Evolutionary conservation across 768 basidiomycete genomes (phyloP).

Genomic region (Lactarius hengduanensis): DNA sequence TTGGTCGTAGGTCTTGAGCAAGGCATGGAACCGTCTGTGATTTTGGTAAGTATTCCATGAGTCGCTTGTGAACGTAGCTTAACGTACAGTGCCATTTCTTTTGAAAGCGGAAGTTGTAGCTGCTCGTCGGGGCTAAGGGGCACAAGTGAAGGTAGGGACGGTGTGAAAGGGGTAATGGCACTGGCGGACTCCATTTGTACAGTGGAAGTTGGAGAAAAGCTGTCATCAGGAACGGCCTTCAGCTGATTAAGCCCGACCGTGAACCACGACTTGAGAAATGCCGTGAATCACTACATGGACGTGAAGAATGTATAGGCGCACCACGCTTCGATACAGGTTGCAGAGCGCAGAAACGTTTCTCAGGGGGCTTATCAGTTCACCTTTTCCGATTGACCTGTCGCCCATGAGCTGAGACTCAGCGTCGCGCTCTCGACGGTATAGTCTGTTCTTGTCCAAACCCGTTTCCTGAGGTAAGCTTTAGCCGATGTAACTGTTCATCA

Average conservation of each 20-base stretch:
- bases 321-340: slow-evolving; percentile 82
- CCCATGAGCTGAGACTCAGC: slow-evolving; percentile 70
- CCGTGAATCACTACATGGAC: slow-evolving; percentile 15
- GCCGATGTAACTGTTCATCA: slow-evolving; percentile 10
- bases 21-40: slow-evolving; percentile 82
- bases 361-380: slow-evolving; percentile 67
- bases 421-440: slow-evolving; percentile 76
- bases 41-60: slow-evolving; percentile 45
- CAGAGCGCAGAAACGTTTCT: slow-evolving; percentile 75
- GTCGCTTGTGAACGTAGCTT: slow-evolving; percentile 65
- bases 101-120: slow-evolving; percentile 73
- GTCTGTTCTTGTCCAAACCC: slow-evolving; percentile 45
- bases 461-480: slow-evolving; percentile 37
- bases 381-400: slow-evolving; percentile 50
- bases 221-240: slow-evolving; percentile 58
- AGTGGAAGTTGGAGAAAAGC: slow-evolving; percentile 51
- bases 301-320: slow-evolving; percentile 41
- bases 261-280: slow-evolving; percentile 72
- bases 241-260: slow-evolving; percentile 65
- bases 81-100: slow-evolving; percentile 85
- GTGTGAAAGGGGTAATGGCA: slow-evolving; percentile 44
- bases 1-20: slow-evolving; percentile 88
- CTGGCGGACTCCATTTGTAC: slow-evolving; percentile 50
- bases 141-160: slow-evolving; percentile 45
- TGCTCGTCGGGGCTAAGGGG: slow-evolving; percentile 44